Evolutionary conservation across 768 basidiomycete genomes (phyloP).

Genomic region (Tylopilus felleus): DNA sequence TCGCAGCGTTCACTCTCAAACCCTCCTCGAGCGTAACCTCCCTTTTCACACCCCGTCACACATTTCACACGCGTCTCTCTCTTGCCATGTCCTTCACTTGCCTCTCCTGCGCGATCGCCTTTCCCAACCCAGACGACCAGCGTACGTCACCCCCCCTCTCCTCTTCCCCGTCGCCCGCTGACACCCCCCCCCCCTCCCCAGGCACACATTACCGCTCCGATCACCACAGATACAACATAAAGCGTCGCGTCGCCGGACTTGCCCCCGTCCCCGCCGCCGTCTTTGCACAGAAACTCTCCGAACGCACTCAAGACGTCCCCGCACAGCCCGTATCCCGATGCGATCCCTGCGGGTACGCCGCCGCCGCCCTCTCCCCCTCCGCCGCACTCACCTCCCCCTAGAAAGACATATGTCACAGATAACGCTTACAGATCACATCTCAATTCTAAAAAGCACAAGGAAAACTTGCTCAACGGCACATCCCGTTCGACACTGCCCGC

Average conservation of each 20-base stretch:
- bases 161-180: too few relatives aligned
- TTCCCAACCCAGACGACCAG: slow-evolving; percentile 78
- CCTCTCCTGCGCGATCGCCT: slow-evolving; percentile 87
- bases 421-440: slow-evolving; percentile 89
- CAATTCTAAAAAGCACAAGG: slow-evolving; percentile 85
- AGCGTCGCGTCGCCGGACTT: slow-evolving; percentile 86
- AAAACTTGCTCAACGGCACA: slow-evolving; percentile 58
- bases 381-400: slow-evolving; percentile 29
- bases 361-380: slow-evolving; percentile 22
- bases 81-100: slow-evolving; percentile 56
- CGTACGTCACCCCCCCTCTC: slow-evolving; percentile 43
- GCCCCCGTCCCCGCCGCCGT: slow-evolving; percentile 74
- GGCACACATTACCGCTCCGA: slow-evolving; percentile 90
- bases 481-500: neutral
- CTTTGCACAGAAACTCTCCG: slow-evolving; percentile 88
- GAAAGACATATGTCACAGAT: slow-evolving; percentile 86
- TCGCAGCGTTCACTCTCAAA: slow-evolving; percentile 33
- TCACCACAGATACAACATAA: slow-evolving; percentile 97
- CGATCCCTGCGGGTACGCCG: slow-evolving; percentile 74
- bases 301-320: slow-evolving; percentile 65
- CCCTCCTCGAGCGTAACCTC: neutral
- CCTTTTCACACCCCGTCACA: neutral
- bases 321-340: slow-evolving; percentile 63
- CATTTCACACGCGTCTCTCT: slow-evolving; percentile 1
- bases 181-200: slow-evolving; percentile 29